Conservation (phyloP, 1,139 yeast species). For the Barnettozyma hawaiiensis region DNA sequence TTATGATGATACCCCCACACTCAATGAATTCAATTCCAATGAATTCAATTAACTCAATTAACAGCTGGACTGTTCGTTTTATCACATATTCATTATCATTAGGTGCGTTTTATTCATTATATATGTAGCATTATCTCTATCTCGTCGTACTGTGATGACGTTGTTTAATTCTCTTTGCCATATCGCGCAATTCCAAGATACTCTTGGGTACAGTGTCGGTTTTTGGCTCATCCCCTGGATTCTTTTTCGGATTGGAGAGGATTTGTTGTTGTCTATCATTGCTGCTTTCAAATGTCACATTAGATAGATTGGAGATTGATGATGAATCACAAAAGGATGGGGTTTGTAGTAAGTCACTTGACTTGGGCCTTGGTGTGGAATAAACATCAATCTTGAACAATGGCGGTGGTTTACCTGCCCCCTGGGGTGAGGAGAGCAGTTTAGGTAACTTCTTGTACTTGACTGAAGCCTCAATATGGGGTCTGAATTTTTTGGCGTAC, state of each 20-base stretch:
- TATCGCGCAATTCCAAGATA: slow-evolving; percentile 16
- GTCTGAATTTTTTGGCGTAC: slow-evolving; percentile 9
- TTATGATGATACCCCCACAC: not conserved
- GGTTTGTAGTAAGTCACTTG: slow-evolving; percentile 24
- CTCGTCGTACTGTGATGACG: slow-evolving; percentile 18
- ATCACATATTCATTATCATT: not conserved
- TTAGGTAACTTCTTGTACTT: slow-evolving; percentile 12
- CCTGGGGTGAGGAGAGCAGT: slow-evolving; percentile 11
- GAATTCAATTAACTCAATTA: not conserved
- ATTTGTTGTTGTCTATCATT: too few relatives aligned
- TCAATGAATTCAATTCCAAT: too few relatives aligned
- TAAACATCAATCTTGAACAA: slow-evolving; percentile 17
- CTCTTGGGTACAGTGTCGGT: slow-evolving; percentile 19
- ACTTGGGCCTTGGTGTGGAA: slow-evolving; percentile 26
- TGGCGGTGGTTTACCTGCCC: not conserved
- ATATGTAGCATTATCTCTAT: not conserved
- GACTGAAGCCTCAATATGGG: slow-evolving; percentile 19
- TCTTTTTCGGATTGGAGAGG: too few relatives aligned
- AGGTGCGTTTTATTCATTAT: not conserved
- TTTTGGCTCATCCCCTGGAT: not conserved
- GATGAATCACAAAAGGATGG: slow-evolving; percentile 22
- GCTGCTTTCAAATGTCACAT: slow-evolving; percentile 24
- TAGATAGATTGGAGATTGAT: slow-evolving; percentile 22
- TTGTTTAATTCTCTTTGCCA: slow-evolving; percentile 22
- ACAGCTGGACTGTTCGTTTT: slow-evolving; percentile 4